A percentile compares a stretch with the other conserved stretches of the same genome.
Conservation (phyloP, 2,329 filamentous ascomycete species). For the Colletotrichum sp. region DNA sequence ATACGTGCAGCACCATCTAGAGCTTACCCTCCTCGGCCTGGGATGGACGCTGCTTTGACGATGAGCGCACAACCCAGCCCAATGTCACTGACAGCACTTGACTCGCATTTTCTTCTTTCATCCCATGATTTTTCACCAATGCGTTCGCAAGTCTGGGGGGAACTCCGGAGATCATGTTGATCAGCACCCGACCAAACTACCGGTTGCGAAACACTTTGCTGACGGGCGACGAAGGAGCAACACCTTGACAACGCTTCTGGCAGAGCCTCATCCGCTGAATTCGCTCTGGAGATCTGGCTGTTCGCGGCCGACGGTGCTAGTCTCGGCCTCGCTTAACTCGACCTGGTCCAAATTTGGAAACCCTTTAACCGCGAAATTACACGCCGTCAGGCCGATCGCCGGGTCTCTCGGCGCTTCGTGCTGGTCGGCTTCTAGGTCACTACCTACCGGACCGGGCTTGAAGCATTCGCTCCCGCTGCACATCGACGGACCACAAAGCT, state of each 20-base stretch:
- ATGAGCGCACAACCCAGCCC: background rate
- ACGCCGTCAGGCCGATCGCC: background rate
- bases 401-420: slow-evolving; percentile 3
- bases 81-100: slow-evolving; percentile 9
- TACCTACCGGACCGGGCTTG: background rate
- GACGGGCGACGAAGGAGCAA: background rate
- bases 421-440: background rate
- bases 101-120: slow-evolving; percentile 4
- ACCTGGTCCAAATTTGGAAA: background rate
- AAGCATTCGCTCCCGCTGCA: background rate
- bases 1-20: background rate
- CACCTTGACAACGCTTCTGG: background rate
- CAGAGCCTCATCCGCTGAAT: background rate
- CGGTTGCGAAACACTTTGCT: background rate
- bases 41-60: slow-evolving; percentile 1
- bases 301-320: background rate
- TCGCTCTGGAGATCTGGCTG: background rate
- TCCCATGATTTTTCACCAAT: background rate
- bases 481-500: background rate
- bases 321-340: background rate
- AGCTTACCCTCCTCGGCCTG: background rate
- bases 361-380: background rate
- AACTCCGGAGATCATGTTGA: background rate
- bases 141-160: background rate
- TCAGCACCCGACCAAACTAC: background rate